A percentile compares a stretch with the other conserved stretches of the same genome.
phyloP scores from a whole-genome alignment of 1,139 yeast species.

The Scheffersomyces quercinus region DNA sequence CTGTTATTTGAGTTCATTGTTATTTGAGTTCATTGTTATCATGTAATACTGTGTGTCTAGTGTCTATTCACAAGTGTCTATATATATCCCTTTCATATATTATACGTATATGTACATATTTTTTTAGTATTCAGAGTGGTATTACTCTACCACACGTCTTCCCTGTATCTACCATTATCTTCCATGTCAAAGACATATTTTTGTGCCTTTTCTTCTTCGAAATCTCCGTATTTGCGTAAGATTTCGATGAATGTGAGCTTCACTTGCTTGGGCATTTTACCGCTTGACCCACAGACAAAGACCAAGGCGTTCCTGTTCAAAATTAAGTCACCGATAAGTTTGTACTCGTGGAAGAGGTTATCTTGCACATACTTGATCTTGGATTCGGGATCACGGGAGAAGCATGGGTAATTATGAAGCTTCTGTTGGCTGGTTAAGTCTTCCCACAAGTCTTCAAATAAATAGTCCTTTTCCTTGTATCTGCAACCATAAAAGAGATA shows the following conservation, averaged over 20 bases:
- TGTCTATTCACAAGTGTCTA: too few species aligned
- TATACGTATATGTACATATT: too few species aligned
- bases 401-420: constrained; percentile 17
- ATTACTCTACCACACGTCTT: constrained; percentile 78
- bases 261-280: constrained; percentile 92
- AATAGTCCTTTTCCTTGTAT: constrained; percentile 61
- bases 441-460: constrained; percentile 61
- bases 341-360: constrained; percentile 51
- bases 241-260: constrained; percentile 71
- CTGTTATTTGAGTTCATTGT: too few species aligned
- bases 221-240: constrained; percentile 41
- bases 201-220: constrained; percentile 49
- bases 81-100: too few species aligned
- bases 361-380: constrained; percentile 74
- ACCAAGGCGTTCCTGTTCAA: constrained; percentile 57
- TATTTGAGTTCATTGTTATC: too few species aligned
- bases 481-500: constrained; percentile 80
- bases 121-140: too few species aligned
- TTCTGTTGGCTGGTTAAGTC: constrained; percentile 27
- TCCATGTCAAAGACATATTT: constrained; percentile 61
- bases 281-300: constrained; percentile 90
- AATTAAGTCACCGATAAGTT: constrained; percentile 52
- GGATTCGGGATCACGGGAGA: constrained; percentile 28
- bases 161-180: constrained; percentile 66
- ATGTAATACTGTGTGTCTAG: too few species aligned